Percentiles rank a stretch among this genome's conserved stretches.
Conservation (phyloP, 1,284 basidiomycete species). For the Amylostereum areolatum region DNA sequence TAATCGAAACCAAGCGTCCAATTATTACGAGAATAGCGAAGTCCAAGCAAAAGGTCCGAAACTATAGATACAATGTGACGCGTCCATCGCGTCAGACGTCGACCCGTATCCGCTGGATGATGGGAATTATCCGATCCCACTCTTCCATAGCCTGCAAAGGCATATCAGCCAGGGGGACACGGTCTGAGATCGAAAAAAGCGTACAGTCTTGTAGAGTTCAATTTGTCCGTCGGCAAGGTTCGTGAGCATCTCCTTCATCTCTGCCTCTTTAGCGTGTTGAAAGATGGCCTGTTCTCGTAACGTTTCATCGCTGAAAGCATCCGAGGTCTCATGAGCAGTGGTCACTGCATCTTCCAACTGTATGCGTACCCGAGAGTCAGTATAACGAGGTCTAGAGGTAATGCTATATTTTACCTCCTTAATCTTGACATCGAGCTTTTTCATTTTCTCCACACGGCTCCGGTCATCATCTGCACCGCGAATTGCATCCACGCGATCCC, state of each 20-base stretch:
- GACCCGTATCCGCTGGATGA: conserved; percentile 83
- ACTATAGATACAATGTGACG: conserved; percentile 12
- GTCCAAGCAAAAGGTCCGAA: neutral
- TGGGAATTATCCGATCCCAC: conserved; percentile 86
- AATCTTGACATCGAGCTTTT: conserved; percentile 88
- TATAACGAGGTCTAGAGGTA: neutral
- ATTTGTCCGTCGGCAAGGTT: conserved; percentile 92
- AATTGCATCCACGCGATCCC: conserved; percentile 87
- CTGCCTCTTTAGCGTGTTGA: conserved; percentile 84
- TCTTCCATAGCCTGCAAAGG: conserved; percentile 75
- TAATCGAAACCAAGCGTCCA: too few relatives aligned
- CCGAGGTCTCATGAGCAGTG: conserved; percentile 90
- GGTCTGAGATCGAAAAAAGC: conserved; percentile 16
- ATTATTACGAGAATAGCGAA: neutral
- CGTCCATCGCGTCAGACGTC: conserved; percentile 50
- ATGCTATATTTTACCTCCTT: conserved; percentile 66
- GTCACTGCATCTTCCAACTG: conserved; percentile 95
- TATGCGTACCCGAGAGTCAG: neutral
- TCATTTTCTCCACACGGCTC: conserved; percentile 88
- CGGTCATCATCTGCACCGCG: conserved; percentile 92
- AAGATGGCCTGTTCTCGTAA: conserved; percentile 87
- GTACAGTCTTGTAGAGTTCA: conserved; percentile 83
- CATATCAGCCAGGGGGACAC: conserved; percentile 5
- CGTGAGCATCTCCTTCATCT: conserved; percentile 93
- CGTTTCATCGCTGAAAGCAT: conserved; percentile 93